phyloP scores from a whole-genome alignment of 1,139 yeast genomes.

The Hemisphaericaspora subhashii region DNA sequence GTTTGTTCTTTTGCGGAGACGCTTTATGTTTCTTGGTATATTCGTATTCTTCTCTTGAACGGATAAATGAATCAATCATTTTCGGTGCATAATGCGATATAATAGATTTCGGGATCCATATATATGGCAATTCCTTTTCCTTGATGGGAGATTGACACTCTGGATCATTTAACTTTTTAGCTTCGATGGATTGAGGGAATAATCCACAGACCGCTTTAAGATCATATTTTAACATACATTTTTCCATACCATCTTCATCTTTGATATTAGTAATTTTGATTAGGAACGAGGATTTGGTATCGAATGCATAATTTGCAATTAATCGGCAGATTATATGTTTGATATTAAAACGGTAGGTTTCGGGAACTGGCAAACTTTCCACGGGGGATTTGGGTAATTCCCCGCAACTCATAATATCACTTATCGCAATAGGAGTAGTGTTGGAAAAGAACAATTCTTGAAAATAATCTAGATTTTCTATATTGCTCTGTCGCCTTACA shows the following conservation, averaged over 20 bases:
- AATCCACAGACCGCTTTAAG: slow-evolving; percentile 5
- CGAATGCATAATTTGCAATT: slow-evolving; percentile 5
- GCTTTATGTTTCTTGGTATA: slow-evolving; percentile 6
- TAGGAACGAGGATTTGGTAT: not conserved
- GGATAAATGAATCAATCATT: slow-evolving; percentile 12
- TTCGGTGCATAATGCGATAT: slow-evolving; percentile 12
- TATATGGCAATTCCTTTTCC: slow-evolving; percentile 4
- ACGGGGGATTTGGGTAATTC: not conserved
- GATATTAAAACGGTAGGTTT: slow-evolving; percentile 5
- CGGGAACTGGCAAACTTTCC: slow-evolving; percentile 3
- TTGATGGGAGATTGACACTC: not conserved
- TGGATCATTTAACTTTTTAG: slow-evolving; percentile 3
- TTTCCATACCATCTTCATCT: slow-evolving; percentile 11
- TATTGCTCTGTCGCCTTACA: not conserved
- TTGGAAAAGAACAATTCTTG: not conserved
- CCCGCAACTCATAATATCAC: not conserved
- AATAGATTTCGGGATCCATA: slow-evolving; percentile 20
- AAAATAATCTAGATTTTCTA: not conserved
- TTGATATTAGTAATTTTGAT: slow-evolving; percentile 9
- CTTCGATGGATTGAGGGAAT: slow-evolving; percentile 11
- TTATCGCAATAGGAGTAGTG: not conserved
- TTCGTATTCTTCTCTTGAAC: slow-evolving; percentile 7
- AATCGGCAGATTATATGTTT: slow-evolving; percentile 9
- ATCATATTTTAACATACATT: slow-evolving; percentile 13
- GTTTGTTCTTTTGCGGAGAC: slow-evolving; percentile 12